Percentiles rank a stretch among this genome's conserved stretches.
Conservation (phyloP, 1,284 basidiomycete species). For the Boletellus deceptivus region DNA sequence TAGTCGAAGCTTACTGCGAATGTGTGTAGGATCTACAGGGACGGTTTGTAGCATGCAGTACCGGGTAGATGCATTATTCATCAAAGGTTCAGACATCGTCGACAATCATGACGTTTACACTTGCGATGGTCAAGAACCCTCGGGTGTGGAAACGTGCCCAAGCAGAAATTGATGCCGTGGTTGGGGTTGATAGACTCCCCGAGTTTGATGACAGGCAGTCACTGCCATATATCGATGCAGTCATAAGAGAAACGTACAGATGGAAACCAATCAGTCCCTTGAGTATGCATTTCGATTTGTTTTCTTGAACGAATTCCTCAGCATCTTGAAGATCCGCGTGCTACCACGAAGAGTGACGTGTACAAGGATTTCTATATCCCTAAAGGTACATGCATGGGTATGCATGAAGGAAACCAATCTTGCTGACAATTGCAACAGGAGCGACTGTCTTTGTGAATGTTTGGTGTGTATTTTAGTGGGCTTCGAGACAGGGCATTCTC, state of each 20-base stretch:
- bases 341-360: constrained; percentile 15
- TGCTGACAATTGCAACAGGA: background rate
- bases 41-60: constrained; percentile 9
- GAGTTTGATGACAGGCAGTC: constrained; percentile 34
- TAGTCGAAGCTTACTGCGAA: background rate
- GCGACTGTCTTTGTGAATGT: constrained; percentile 14
- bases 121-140: constrained; percentile 34
- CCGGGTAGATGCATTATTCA: background rate
- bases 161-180: constrained; percentile 36
- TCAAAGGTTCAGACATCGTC: constrained; percentile 4
- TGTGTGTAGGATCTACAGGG: constrained; percentile 4
- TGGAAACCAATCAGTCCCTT: constrained; percentile 22
- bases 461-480: constrained; percentile 7
- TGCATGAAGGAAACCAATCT: too few relatives aligned
- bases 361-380: constrained; percentile 30
- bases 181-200: constrained; percentile 37
- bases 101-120: constrained; percentile 21
- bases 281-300: constrained; percentile 9
- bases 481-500: background rate
- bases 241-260: constrained; percentile 36
- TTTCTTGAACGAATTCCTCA: background rate
- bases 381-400: constrained; percentile 16
- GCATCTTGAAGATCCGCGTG: constrained; percentile 18
- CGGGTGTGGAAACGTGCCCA: constrained; percentile 33
- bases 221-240: constrained; percentile 36